These are phyloP conservation scores for Neurospora intermedia DNA, from an alignment of 495 filamentous ascomycete genomes.

Conservation along the genomic window DNA sequence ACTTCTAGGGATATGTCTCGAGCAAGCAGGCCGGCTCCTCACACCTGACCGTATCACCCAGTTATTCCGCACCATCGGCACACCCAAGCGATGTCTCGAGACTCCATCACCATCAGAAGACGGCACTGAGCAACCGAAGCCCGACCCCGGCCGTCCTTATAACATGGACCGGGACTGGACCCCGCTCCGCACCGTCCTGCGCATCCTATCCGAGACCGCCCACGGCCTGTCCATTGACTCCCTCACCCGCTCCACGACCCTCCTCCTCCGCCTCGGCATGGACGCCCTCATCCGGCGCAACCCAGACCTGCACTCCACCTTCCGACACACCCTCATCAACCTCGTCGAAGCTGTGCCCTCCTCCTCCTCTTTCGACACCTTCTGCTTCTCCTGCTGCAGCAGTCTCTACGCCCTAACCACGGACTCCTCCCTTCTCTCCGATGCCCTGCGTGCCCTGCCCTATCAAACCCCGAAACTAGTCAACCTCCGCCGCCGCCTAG, in stretches of 20 bases:
- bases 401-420: conserved; percentile 37
- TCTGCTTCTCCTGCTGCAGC: conserved; percentile 39
- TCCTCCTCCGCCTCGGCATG: conserved; percentile 46
- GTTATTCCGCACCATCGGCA: conserved; percentile 32
- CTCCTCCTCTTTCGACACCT: conserved; percentile 12
- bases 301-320: conserved; percentile 17
- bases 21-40: conserved; percentile 29
- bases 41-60: conserved; percentile 23
- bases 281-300: conserved; percentile 31
- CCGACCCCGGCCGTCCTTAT: conserved; percentile 8
- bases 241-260: conserved; percentile 17
- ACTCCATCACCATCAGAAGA: neutral
- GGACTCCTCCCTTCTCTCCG: conserved; percentile 41
- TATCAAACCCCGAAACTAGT: conserved; percentile 46
- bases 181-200: conserved; percentile 23
- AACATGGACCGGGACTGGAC: conserved; percentile 26
- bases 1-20: conserved; percentile 22
- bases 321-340: conserved; percentile 10
- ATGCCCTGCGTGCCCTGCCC: conserved; percentile 43
- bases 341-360: conserved; percentile 10
- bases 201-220: conserved; percentile 21
- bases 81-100: conserved; percentile 20
- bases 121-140: conserved; percentile 1
- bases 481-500: conserved; percentile 60
- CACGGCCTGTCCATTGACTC: conserved; percentile 8